Conservation (phyloP, 2,329 filamentous ascomycete species). For the Microdochium nivale region DNA sequence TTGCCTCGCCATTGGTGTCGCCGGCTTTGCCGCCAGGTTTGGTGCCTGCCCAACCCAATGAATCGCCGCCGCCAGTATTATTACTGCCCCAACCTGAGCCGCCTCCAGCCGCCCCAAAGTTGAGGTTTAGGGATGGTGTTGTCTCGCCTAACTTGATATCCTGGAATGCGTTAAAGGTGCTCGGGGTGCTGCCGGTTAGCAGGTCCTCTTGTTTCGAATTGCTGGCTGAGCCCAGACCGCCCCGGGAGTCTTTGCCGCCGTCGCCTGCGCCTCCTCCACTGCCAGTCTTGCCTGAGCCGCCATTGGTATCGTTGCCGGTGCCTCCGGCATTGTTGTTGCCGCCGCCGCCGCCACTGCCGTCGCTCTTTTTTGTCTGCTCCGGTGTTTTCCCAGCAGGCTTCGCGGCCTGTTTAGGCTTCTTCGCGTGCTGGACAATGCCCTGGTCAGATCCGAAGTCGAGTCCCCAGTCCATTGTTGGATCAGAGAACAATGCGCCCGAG, state of each 20-base stretch:
- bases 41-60: slow-evolving; percentile 32
- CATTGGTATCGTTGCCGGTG: slow-evolving; percentile 28
- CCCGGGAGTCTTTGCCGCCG: slow-evolving; percentile 9
- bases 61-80: slow-evolving; percentile 30
- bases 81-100: slow-evolving; percentile 48
- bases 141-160: slow-evolving; percentile 59
- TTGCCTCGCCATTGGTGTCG: slow-evolving; percentile 31
- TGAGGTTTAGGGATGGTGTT: slow-evolving; percentile 47
- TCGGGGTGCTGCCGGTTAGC: slow-evolving; percentile 5
- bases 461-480: slow-evolving; percentile 33
- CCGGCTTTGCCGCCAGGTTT: slow-evolving; percentile 21
- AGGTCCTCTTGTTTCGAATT: not conserved
- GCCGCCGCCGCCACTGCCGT: slow-evolving; percentile 21
- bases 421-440: slow-evolving; percentile 43
- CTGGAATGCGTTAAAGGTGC: slow-evolving; percentile 49
- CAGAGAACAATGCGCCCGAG: slow-evolving; percentile 27
- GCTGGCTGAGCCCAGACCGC: slow-evolving; percentile 9
- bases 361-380: slow-evolving; percentile 25
- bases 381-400: slow-evolving; percentile 8
- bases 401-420: slow-evolving; percentile 35
- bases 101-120: slow-evolving; percentile 35
- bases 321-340: slow-evolving; percentile 21
- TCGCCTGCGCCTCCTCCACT: slow-evolving; percentile 20
- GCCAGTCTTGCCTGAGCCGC: slow-evolving; percentile 22
- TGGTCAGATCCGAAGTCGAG: slow-evolving; percentile 51